Base-by-base conservation (phyloP, 2,329 filamentous ascomycete genomes). In the Beauveria sp. region DNA sequence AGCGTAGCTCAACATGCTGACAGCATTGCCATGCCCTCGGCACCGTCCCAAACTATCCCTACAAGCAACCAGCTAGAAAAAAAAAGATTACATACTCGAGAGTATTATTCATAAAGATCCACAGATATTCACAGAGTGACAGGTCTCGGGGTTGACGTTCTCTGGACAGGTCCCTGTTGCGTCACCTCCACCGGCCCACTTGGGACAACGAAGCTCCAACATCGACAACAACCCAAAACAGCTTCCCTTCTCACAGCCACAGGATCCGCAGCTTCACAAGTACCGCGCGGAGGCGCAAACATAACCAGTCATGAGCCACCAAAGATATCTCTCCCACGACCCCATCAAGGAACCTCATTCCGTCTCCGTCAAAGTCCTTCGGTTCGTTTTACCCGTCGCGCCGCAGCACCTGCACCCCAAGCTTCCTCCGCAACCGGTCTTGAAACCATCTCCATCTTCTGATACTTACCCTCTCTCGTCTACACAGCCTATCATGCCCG, bases 401-500 rank as follows among this genome's bases (percentile, higher is more conserved):
- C 20, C 34, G 5, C 14, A 22, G 10, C 30, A n/a, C 24, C 22
- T n/a, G n/a, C 51, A 47, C 43, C 40, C 30, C 28, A 10, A 22
- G 55, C 28, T 40, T 18, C 53, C 47, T 37, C 55, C 44, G 51
- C 34, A 28, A 58, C 46, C 57, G 37, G 37, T 37, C 51, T 54
- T 16, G 34, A 37, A 1, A 14, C 34, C 5, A 5, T 14, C 12
- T 16, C 12, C 34, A 2, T 37, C 34, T 6, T 5, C 34, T 37
- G 34, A 37, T 37, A 16, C 34, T 37, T 5, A 37, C 34, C 34
- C 34, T 37, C 34, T 37, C 34, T 37, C 7, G 4, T 40, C 14
- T 41, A 8, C n/a, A 48, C 67, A 96, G 91, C 62, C 83, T 97
- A 62, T 96, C 92, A 1, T 87, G 90, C 16, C 92, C 90, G 1